phyloP scores from a whole-genome alignment of 2,329 filamentous ascomycete species.

The Pseudocercospora pini-densiflorae region DNA sequence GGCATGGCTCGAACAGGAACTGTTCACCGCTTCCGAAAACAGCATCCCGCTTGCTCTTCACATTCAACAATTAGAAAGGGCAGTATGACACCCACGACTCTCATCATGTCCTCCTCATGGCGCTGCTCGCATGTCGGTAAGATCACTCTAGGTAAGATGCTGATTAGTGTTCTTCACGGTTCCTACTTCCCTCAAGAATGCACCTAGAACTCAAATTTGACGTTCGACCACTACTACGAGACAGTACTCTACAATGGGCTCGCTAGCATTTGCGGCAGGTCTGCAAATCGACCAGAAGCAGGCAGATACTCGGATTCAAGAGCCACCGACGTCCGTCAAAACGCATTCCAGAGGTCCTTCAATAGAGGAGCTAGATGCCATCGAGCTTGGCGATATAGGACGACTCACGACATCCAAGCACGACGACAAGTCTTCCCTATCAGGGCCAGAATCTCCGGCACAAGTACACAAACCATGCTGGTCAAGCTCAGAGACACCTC shows the following conservation, averaged over 20 bases:
- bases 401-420: conserved; percentile 6
- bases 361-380: conserved; percentile 33
- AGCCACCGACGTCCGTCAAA: conserved; percentile 10
- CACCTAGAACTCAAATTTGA: background rate
- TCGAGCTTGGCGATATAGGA: conserved; percentile 33
- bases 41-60: background rate
- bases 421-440: conserved; percentile 4
- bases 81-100: too few relatives aligned
- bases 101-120: background rate
- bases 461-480: conserved; percentile 8
- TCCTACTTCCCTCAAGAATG: background rate
- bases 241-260: conserved; percentile 15
- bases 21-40: background rate
- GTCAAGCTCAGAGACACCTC: conserved; percentile 38
- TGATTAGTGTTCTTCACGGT: background rate
- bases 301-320: background rate
- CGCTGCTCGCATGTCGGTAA: background rate
- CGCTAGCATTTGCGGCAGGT: conserved; percentile 18
- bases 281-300: conserved; percentile 13
- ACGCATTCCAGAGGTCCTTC: conserved; percentile 26
- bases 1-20: background rate
- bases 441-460: conserved; percentile 18
- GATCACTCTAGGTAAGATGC: background rate
- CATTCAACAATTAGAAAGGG: background rate
- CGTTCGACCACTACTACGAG: background rate